phyloP scores from a whole-genome alignment of 352 stramenopile genomes.

The Phytophthora meadii region DNA sequence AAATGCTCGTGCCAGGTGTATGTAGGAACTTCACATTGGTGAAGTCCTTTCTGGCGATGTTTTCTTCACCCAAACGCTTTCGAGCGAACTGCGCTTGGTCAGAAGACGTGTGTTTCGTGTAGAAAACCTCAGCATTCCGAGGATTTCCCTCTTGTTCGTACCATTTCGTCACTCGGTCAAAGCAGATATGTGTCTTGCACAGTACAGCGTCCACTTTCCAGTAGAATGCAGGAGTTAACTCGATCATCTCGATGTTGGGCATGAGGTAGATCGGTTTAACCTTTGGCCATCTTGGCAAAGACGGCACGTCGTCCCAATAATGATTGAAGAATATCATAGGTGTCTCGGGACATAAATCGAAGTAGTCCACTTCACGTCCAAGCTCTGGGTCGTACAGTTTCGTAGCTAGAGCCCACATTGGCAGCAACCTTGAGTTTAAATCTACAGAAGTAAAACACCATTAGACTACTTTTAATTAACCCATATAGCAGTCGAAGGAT shows the following conservation, averaged over 20 bases:
- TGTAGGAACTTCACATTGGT: constrained; percentile 52
- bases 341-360: constrained; percentile 59
- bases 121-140: constrained; percentile 41
- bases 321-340: constrained; percentile 69
- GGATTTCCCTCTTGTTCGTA: constrained; percentile 60
- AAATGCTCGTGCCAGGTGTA: constrained; percentile 49
- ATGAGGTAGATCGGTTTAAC: constrained; percentile 57
- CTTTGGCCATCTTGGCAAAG: constrained; percentile 28
- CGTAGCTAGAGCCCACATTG: constrained; percentile 45
- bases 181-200: constrained; percentile 63
- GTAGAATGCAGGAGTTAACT: constrained; percentile 53
- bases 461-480: neutral
- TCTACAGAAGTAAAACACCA: constrained; percentile 15
- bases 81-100: constrained; percentile 40
- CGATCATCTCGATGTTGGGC: constrained; percentile 67
- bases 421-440: constrained; percentile 47
- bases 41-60: constrained; percentile 47
- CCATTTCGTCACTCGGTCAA: constrained; percentile 48
- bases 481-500: neutral
- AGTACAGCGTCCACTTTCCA: constrained; percentile 61
- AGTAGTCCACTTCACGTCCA: constrained; percentile 44
- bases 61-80: constrained; percentile 20
- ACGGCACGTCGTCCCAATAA: constrained; percentile 48
- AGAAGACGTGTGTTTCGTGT: constrained; percentile 59
- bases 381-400: constrained; percentile 36